Conservation (phyloP, 148 eudicot species). For the Arctostaphylos glauca region DNA sequence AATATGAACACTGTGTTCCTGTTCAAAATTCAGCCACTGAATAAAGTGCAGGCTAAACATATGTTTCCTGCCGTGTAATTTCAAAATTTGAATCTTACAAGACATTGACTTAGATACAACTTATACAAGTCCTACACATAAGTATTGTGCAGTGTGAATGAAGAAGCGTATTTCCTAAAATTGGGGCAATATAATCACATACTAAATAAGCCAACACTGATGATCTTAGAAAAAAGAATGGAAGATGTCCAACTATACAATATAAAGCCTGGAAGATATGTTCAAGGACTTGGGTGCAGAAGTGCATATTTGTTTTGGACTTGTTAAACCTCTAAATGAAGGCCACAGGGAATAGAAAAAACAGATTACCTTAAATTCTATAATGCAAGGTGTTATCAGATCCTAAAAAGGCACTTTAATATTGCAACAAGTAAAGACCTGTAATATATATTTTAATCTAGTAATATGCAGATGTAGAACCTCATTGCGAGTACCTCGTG, state of each 20-base stretch:
- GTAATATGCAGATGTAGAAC: neutral
- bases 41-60: neutral
- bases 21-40: neutral
- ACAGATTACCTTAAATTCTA: neutral
- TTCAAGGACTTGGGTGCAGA: neutral
- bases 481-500: conserved; percentile 19
- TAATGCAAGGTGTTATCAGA: no score
- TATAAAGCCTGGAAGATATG: neutral
- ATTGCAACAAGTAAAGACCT: neutral
- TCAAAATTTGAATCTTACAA: neutral
- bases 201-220: neutral
- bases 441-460: neutral
- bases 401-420: neutral
- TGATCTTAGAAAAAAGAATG: neutral
- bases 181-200: no score
- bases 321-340: neutral
- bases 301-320: neutral
- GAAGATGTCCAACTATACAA: neutral
- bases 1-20: neutral
- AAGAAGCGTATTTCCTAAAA: no score
- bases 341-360: neutral
- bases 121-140: conserved; percentile 1
- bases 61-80: neutral
- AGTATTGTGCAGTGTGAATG: neutral
- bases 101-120: neutral